Base-by-base conservation (phyloP, 306 rosid species). In the Quercus agrifolia region DNA sequence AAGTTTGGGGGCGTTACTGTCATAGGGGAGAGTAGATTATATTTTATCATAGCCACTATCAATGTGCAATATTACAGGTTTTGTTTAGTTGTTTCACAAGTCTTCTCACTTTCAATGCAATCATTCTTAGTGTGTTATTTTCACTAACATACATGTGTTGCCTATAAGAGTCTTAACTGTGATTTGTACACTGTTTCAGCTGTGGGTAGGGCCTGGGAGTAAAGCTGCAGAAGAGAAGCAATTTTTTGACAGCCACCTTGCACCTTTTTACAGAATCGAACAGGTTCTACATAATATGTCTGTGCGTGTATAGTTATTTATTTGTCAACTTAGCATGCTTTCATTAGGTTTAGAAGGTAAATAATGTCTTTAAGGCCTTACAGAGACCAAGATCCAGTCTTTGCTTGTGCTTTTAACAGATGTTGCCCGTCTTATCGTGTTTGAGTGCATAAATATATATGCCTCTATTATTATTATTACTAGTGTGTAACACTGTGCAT, bases 121-220 rank as follows among this genome's bases (percentile, higher is more conserved):
- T 49, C 54, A 49, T 11, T 62, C 74, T 54, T 77, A 6, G 70
- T 21, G 14, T 62, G 30, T 77, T 63, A 14, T 61, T 80, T 63
- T 62, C 56, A 69, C 68, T 70, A 23, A 38, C 73, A 68, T 35
- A 38, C 33, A 73, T 21, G 58, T 69, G 77, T 27, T 28, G 70
- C 27, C 52, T 33, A 11, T 67, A 23, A 56, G 78, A 80, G 64
- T 67, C 61, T 57, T 52, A 77, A 80, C 76, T 69, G 54, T 75
- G 77, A 27, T 83, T 71, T 77, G 67, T 87, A 9, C 74, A 68
- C 63, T 82, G 73, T 91, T 81, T 83, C 93, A 91, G 99, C 94
- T 95, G 67, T 95, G 99, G 99, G 98, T 95, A 73, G 98, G 99
- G 76, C 98, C 96, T 74, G 99, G 98, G 85, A 95, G 99, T 87